Conservation (phyloP, 192 early-diverging fungal genomes). For the Rhizophagus prolifer region DNA sequence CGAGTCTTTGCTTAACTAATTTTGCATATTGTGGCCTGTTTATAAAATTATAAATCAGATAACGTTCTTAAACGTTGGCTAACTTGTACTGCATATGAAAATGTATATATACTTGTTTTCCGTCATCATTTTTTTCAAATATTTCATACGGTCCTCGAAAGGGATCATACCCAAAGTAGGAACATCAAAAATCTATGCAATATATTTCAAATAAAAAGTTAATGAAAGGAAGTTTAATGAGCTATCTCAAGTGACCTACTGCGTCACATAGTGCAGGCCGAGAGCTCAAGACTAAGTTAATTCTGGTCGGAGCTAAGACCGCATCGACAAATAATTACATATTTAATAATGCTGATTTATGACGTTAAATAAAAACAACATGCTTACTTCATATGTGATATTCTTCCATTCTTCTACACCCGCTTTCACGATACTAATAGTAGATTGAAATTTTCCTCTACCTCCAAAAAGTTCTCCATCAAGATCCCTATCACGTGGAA, state of each 20-base stretch:
- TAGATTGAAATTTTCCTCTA: constrained; percentile 60
- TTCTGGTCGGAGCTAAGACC: too few relatives aligned
- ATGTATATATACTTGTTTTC: constrained; percentile 4
- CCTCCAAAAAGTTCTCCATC: constrained; percentile 75
- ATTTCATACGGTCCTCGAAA: constrained; percentile 11
- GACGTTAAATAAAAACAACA: neutral
- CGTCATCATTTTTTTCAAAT: neutral
- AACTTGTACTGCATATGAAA: neutral
- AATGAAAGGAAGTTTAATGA: neutral
- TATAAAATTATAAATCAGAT: neutral
- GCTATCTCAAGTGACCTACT: too few relatives aligned
- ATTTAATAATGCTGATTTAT: too few relatives aligned
- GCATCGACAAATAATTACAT: too few relatives aligned
- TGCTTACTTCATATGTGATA: constrained; percentile 49
- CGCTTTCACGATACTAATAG: constrained; percentile 62
- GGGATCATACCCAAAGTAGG: constrained; percentile 29
- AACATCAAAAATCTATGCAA: constrained; percentile 54
- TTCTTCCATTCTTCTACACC: constrained; percentile 49
- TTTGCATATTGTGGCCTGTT: constrained; percentile 37
- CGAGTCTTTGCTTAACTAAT: constrained; percentile 52
- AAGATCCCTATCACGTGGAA: constrained; percentile 56
- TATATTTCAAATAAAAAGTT: neutral
- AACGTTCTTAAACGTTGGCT: neutral
- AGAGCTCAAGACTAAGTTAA: too few relatives aligned
- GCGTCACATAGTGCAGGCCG: too few relatives aligned